Base-by-base conservation (phyloP, 1,284 basidiomycete species). In the Sanguinoderma infundibulare region DNA sequence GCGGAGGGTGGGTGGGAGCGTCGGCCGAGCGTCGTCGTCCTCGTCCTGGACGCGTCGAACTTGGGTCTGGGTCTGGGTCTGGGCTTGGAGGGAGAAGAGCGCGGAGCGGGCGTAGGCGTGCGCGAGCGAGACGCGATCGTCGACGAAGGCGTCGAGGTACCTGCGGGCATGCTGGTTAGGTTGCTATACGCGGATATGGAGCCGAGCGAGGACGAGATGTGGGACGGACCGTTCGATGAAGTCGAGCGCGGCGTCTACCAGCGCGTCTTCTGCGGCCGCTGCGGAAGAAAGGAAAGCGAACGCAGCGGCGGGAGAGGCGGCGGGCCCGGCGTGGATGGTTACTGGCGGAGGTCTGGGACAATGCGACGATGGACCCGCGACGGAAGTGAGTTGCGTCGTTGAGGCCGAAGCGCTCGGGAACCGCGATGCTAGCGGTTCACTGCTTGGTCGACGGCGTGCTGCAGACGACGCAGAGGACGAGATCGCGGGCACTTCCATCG, bases 31-130 rank as follows among this genome's bases (percentile, higher is more conserved):
- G 24, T 22, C 6, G 60, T 10, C 60, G 14, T 15, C 42, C 50
- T 26, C 52, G 53, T 12, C 24, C 8, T n/a, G n/a, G n/a, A n/a
- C n/a, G n/a, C n/a, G n/a, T n/a, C n/a, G n/a, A n/a, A n/a, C 24
- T 14, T 8, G 38, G 14, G 57, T 9, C 17, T 20, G 3, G 26
- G 44, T 38, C 1, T 38, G 40, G 52, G 17, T 35, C 24, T 57
- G 54, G 10, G 40, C 44, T 22, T 57, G 67, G 22, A 67, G 44
- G 32, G 73, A 73, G 54, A 73, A 70, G 2, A 67, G 67, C 1
- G 71, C 73, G 17, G 55, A 22, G 30, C 55, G 69, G 0, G 69
- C 66, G 63, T 73, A 74, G 17, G 72, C 72, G 26, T 61, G 59
- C 0, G 68, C 69, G 6, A 74, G 67, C 24, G 59, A 50, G 1